Evolutionary conservation across 371 early-diverging fungal species (phyloP).

Genomic region (Mucor piriformis): DNA sequence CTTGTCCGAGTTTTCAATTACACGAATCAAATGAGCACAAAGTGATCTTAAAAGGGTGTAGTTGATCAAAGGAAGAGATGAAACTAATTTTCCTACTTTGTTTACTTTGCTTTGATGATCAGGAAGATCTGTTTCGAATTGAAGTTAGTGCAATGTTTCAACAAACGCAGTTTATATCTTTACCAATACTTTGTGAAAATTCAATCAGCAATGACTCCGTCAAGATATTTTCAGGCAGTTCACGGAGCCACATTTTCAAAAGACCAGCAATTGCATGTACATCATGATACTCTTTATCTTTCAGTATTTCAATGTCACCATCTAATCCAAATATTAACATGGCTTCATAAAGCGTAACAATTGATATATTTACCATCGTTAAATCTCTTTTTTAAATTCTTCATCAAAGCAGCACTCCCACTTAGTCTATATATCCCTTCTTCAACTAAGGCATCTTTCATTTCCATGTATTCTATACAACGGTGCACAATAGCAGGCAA

Average conservation of each 20-base stretch:
- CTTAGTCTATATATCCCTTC: constrained; percentile 95
- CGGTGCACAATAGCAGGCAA: constrained; percentile 92
- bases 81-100: constrained; percentile 79
- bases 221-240: constrained; percentile 84
- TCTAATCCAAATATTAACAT: constrained; percentile 7
- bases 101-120: constrained; percentile 73
- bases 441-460: constrained; percentile 78
- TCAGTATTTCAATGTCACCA: constrained; percentile 40
- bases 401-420: constrained; percentile 76
- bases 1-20: constrained; percentile 77
- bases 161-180: neutral
- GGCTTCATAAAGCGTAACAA: no score
- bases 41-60: constrained; percentile 87
- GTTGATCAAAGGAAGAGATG: constrained; percentile 81
- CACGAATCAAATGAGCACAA: constrained; percentile 85
- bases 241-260: constrained; percentile 90
- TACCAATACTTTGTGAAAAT: constrained; percentile 79
- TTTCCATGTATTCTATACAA: constrained; percentile 94
- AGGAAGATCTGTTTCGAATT: constrained; percentile 55
- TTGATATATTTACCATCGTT: constrained; percentile 51
- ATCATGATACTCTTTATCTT: constrained; percentile 72
- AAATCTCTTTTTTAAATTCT: constrained; percentile 77
- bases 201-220: constrained; percentile 77
- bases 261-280: constrained; percentile 92
- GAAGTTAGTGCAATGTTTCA: neutral